Base-by-base conservation (phyloP, 768 basidiomycete species). In the Lanmaoa rubissima region DNA sequence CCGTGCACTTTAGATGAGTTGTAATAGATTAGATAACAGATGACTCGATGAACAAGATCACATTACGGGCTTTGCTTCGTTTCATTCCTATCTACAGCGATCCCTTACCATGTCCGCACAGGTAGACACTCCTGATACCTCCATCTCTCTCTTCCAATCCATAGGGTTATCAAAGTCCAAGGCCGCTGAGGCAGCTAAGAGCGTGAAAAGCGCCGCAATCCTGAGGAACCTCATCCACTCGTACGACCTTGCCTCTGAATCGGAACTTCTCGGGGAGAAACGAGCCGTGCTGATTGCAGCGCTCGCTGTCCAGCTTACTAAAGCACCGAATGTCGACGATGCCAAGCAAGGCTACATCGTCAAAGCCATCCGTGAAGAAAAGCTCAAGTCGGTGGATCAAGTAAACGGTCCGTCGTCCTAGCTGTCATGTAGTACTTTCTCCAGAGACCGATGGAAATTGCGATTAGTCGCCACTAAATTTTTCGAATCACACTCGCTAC, bases 351-450 rank as follows among this genome's bases (percentile, higher is more conserved):
- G 74, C 44, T 92, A 85, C 71, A 74, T 88, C 17, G 77, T 92
- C 38, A 70, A 75, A n/a, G 83, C 79, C 59, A 86, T 98, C 63
- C 69, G 85, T n/a, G 81, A 85, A 53, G 86, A 82, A 21, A 82
- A 82, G 60, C 72, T 98, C 55, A 90, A 87, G 73, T 84, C 81
- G 35, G 80, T 84, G 4, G 96, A 98, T 70, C 95, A 98, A 77
- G 84, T 97, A 26, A 78, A 82, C 51, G 95, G 95, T 94, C 65
- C 63, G 86, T 72, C 38, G 12, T 48, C 40, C 28, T 34, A 40
- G 43, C 19, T 47, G 35, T 35, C 34, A 19, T 36, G 16, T 34
- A 17, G 17, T 34, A 17, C 39, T 31, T 49, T 26, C 45, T 11
- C 43, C 34, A 44, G n/a, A 51, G 19, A 54, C 58, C 14, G 26